phyloP scores from a whole-genome alignment of 768 basidiomycete species.

The Pholiota microspora region DNA sequence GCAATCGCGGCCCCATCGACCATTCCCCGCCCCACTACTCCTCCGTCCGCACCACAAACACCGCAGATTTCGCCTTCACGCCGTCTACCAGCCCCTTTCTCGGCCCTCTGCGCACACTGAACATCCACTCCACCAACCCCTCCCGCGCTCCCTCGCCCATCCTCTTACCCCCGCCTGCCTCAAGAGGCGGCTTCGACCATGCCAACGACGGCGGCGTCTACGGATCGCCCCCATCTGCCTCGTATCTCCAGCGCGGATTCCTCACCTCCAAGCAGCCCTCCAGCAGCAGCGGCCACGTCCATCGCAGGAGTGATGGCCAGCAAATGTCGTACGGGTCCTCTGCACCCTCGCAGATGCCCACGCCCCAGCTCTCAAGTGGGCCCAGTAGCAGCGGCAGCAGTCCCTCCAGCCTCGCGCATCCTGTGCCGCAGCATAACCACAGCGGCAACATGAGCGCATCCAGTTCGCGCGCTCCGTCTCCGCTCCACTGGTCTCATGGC shows the following conservation, averaged over 20 bases:
- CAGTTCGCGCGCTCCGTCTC: constrained; percentile 61
- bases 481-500: constrained; percentile 38
- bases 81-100: constrained; percentile 82
- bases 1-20: constrained; percentile 29
- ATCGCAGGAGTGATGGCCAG: constrained; percentile 18
- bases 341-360: constrained; percentile 38
- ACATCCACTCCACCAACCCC: constrained; percentile 68
- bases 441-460: constrained; percentile 3
- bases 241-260: constrained; percentile 18
- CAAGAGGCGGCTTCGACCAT: constrained; percentile 12
- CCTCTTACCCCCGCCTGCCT: constrained; percentile 50
- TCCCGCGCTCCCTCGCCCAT: constrained; percentile 75
- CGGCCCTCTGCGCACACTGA: constrained; percentile 71
- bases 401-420: constrained; percentile 49
- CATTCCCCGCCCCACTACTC: constrained; percentile 32
- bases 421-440: constrained; percentile 17
- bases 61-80: constrained; percentile 43
- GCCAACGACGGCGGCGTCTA: constrained; percentile 21
- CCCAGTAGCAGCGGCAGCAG: constrained; percentile 65
- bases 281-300: constrained; percentile 11
- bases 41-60: constrained; percentile 26
- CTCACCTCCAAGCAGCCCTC: constrained; percentile 7
- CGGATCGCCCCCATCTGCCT: constrained; percentile 28
- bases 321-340: constrained; percentile 13
- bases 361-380: constrained; percentile 64